Evolutionary conservation across 75 land plant species (phyloP).

Genomic region (Cunninghamia lanceolata): DNA sequence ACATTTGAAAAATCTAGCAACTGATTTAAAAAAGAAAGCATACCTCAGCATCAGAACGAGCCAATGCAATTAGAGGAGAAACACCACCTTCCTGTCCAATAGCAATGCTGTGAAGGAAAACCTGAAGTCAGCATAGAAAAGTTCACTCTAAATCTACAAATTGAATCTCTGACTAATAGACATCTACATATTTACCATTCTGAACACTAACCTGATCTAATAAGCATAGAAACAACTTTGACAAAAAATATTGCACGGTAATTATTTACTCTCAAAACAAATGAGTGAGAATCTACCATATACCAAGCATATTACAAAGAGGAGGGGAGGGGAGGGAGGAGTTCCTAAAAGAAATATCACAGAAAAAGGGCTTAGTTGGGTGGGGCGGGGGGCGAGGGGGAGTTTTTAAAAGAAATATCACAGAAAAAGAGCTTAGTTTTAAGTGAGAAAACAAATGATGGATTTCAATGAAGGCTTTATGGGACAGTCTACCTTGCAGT

Average conservation of each 20-base stretch:
- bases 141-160: not conserved
- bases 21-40: constrained; percentile 13
- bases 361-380: not conserved
- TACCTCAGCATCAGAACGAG: constrained; percentile 87
- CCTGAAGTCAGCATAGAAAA: not conserved
- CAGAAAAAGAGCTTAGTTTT: not conserved
- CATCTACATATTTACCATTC: not conserved
- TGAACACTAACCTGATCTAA: not conserved
- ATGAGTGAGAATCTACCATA: not conserved
- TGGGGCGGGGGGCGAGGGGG: too few relatives aligned
- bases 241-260: not conserved
- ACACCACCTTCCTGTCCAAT: constrained; percentile 98
- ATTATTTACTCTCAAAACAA: not conserved
- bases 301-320: not conserved
- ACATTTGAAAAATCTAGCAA: not conserved
- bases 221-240: not conserved
- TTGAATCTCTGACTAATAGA: not conserved
- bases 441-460: not conserved
- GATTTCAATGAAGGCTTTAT: constrained; percentile 1
- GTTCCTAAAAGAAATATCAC: not conserved
- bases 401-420: not conserved
- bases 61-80: constrained; percentile 87
- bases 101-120: constrained; percentile 69
- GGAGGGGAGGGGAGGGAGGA: too few relatives aligned
- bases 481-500: not conserved